These are phyloP conservation scores for Boletus fagicola DNA, from an alignment of 768 basidiomycete species.

Conservation along the genomic window DNA sequence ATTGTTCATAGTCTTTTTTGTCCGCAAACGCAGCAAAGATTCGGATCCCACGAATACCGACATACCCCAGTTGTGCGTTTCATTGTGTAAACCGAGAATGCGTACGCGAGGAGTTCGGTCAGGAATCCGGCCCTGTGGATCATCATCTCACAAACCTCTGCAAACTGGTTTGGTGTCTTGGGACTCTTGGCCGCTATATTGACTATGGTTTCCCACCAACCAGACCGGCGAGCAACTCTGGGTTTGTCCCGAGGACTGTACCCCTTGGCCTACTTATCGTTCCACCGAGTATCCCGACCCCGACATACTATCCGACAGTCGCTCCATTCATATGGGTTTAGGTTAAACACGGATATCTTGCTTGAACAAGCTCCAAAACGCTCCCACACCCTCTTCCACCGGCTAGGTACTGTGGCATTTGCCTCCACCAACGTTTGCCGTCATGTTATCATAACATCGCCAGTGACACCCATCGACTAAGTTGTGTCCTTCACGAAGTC, in stretches of 20 bases:
- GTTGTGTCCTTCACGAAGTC: no score
- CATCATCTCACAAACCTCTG: neutral
- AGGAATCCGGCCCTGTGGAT: neutral
- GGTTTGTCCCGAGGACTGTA: neutral
- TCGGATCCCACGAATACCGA: neutral
- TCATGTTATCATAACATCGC: no score
- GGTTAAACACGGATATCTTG: slow-evolving; percentile 19
- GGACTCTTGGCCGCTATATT: neutral
- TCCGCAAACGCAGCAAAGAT: neutral
- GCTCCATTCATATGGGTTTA: neutral
- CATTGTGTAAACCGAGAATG: neutral
- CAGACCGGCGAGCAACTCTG: no score
- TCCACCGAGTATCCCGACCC: neutral
- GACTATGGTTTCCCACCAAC: neutral
- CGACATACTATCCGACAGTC: neutral
- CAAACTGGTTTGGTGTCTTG: neutral
- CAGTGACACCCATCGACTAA: no score
- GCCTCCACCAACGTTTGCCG: no score
- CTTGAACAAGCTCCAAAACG: slow-evolving; percentile 29
- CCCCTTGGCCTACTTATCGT: neutral
- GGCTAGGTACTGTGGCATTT: no score
- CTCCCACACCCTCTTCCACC: slow-evolving; percentile 1
- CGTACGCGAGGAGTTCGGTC: neutral
- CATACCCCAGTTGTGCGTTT: neutral
- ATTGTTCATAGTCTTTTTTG: no score